Evolutionary conservation across 495 filamentous ascomycete genomes (phyloP), one percentile per base, ranked within the genome.

Genomic region (Hypomontagnella submonticulosa): DNA sequence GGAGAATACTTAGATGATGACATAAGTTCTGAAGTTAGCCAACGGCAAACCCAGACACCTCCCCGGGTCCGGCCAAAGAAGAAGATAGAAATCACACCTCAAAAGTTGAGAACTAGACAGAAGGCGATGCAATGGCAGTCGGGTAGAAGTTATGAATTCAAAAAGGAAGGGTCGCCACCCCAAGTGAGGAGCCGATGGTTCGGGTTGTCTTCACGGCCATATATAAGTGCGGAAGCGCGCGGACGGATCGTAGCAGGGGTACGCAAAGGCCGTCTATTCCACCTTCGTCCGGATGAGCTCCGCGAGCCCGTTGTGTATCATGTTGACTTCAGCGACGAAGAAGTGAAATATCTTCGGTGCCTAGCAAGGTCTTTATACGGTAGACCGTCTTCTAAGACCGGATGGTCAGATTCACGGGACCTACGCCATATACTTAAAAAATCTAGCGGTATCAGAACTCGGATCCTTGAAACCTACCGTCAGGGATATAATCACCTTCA

Each of bases 281-380:
- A 56, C 0, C 30, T 69, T 12, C 44, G 38, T 2, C 11, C 42
- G 8, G 42, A 56, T 10, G 51, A 47, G 12, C 18, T 71, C 20
- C 20, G 46, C 18, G 37, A 60, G 4, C 59, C 61, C 11, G 20
- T 43, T 36, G 67, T 71, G 4, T 71, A 79, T 18, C 80, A 83
- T 42, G 76, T 83, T 6, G 80, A 81, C 61, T 80, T 83, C 27
- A 80, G 77, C 48, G 50, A 76, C 27, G 81, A 84, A 58, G 87
- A 91, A 69, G 62, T 70, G 2, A 69, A 50, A 19, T 74, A 76
- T 48, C 69, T 81, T 18, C 67, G 50, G 15, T 44, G 64, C 4
- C 20, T 62, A n/a, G 69, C 66, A 5, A 65, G 71, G 23, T 53
- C 13, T 11, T 44, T 70, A 12, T 57, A 61, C 34, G 63, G 66